A percentile compares a stretch with the other conserved stretches of the same genome.
phyloP scores from a whole-genome alignment of 805 yeast genomes.

The Ogataea dorogensis region DNA sequence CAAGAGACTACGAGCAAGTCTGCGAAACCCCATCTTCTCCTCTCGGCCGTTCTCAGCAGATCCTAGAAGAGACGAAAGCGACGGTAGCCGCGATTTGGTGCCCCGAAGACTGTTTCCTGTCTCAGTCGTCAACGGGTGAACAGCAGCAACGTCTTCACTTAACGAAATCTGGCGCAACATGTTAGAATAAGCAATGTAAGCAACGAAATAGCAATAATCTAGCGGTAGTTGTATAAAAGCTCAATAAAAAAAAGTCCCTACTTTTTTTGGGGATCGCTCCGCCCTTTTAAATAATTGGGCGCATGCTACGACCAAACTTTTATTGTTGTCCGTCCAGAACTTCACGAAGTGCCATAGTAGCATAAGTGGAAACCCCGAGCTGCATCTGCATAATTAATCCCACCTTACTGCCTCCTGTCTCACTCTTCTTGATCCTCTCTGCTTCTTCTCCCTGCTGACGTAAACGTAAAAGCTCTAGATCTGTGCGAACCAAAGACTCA shows the following conservation, averaged over 20 bases:
- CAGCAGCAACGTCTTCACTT: slow-evolving; percentile 17
- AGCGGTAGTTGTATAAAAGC: slow-evolving; percentile 6
- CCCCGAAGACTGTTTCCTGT: slow-evolving; percentile 15
- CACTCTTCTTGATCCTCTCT: slow-evolving; percentile 32
- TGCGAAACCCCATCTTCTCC: slow-evolving; percentile 26
- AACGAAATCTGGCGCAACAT: slow-evolving; percentile 23
- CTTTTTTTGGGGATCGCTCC: slow-evolving; percentile 7
- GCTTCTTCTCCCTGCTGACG: slow-evolving; percentile 19
- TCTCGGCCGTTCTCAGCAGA: slow-evolving; percentile 20
- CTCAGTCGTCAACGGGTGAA: slow-evolving; percentile 14
- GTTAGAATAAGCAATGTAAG: slow-evolving; percentile 2
- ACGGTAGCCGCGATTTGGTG: slow-evolving; percentile 18
- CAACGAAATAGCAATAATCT: slow-evolving; percentile 8
- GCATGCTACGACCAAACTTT: slow-evolving; percentile 28
- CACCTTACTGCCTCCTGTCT: slow-evolving; percentile 43
- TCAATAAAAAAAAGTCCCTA: slow-evolving; percentile 4
- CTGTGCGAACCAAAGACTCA: slow-evolving; percentile 77
- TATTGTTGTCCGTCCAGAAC: slow-evolving; percentile 72
- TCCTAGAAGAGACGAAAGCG: slow-evolving; percentile 22
- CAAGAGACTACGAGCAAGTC: slow-evolving; percentile 26
- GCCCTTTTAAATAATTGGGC: slow-evolving; percentile 11
- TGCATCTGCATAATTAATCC: slow-evolving; percentile 78
- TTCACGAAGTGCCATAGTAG: slow-evolving; percentile 96
- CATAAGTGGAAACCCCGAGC: slow-evolving; percentile 85
- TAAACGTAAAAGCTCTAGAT: slow-evolving; percentile 53